These are phyloP conservation scores for Talaromyces stipitatus DNA, from an alignment of 495 filamentous ascomycete species.

Conservation along the genomic window DNA sequence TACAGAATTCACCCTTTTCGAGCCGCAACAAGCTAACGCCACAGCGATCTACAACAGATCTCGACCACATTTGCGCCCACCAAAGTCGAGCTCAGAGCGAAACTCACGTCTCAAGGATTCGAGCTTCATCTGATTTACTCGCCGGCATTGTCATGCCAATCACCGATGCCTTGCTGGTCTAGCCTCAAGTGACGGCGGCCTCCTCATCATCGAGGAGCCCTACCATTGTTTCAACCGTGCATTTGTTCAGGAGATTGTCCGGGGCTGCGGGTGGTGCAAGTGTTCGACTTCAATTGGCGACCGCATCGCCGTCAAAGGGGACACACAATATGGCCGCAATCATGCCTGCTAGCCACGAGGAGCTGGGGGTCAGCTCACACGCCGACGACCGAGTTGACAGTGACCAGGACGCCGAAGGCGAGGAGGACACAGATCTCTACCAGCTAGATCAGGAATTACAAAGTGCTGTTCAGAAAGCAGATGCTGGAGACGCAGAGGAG, in stretches of 20 bases:
- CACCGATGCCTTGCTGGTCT: conserved; percentile 6
- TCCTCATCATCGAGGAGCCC: conserved; percentile 4
- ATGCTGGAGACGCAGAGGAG: conserved; percentile 39
- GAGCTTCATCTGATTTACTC: neutral
- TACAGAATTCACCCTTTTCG: neutral
- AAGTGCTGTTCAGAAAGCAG: conserved; percentile 48
- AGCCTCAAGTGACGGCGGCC: conserved; percentile 5
- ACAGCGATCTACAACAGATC: neutral
- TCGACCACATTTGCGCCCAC: neutral
- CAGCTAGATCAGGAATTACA: conserved; percentile 39
- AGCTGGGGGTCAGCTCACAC: conserved; percentile 26
- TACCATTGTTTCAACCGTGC: neutral
- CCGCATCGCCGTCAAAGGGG: conserved; percentile 13
- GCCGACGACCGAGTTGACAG: conserved; percentile 32
- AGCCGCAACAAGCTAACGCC: conserved; percentile 4
- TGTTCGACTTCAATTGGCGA: conserved; percentile 21
- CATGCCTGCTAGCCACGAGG: conserved; percentile 35
- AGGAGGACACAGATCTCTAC: conserved; percentile 41
- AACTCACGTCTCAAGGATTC: neutral
- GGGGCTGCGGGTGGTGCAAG: neutral
- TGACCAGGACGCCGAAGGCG: conserved; percentile 48
- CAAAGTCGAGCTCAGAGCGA: neutral
- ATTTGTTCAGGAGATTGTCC: neutral
- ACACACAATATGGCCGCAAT: conserved; percentile 39
- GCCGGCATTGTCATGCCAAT: neutral